Conservation (phyloP, 495 filamentous ascomycete species). For the Podospora pseudoanserina region DNA sequence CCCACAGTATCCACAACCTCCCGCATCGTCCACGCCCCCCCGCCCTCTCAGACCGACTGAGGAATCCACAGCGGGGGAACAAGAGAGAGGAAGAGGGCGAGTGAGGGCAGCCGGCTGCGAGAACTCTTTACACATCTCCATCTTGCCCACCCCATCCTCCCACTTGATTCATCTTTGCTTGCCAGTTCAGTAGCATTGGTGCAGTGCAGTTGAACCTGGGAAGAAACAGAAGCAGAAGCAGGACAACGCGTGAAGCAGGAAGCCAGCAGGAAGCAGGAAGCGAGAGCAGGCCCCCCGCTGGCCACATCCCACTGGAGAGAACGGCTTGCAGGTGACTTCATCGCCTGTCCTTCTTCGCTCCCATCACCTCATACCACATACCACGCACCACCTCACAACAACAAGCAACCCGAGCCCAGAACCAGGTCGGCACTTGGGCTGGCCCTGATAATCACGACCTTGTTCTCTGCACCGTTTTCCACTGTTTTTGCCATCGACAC, state of each 20-base stretch:
- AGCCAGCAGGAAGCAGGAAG: neutral
- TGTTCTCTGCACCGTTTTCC: constrained; percentile 6
- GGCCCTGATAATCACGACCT: constrained; percentile 30
- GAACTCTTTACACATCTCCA: constrained; percentile 1
- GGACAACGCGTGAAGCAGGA: neutral
- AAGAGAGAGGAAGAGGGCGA: neutral
- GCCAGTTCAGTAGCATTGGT: neutral
- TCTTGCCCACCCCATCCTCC: neutral
- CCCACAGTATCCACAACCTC: constrained; percentile 21
- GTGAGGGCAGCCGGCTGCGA: constrained; percentile 10
- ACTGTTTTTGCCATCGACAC: constrained; percentile 1
- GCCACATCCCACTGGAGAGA: constrained; percentile 19
- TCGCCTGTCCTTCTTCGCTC: constrained; percentile 16
- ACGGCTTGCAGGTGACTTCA: constrained; percentile 19
- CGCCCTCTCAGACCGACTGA: constrained; percentile 5
- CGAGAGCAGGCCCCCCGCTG: constrained; percentile 19
- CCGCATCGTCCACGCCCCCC: constrained; percentile 14
- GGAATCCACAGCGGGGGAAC: constrained; percentile 1
- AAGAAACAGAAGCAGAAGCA: neutral
- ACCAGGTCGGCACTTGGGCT: constrained; percentile 30
- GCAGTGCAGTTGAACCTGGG: neutral
- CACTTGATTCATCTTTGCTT: constrained; percentile 7
- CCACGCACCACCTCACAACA: neutral
- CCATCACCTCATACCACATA: constrained; percentile 21
- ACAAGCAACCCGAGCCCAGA: constrained; percentile 12